A percentile compares a stretch with the other conserved stretches of the same genome.
These are phyloP conservation scores for Pseudisothecium myosuroides DNA, from an alignment of 225 moss, liverwort and hornwort species.

Conservation along the genomic window DNA sequence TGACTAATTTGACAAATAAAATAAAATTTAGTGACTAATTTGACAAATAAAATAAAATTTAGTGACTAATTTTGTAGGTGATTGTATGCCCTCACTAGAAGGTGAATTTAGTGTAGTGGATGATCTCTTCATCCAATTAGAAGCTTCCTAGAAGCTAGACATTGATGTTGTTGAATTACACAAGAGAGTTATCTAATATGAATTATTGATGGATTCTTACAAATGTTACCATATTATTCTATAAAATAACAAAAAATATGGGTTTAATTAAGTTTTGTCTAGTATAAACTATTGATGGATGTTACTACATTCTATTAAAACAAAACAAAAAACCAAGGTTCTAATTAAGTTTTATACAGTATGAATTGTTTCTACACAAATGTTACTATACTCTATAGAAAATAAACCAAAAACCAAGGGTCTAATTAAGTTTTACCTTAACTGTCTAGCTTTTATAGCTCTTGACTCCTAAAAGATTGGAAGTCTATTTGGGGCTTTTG, in stretches of 20 bases:
- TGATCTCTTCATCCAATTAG: background rate
- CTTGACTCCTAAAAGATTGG: accelerated
- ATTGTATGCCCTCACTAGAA: background rate
- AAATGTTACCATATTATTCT: background rate
- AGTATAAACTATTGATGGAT: background rate
- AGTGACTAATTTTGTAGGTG: background rate
- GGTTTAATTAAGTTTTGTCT: background rate
- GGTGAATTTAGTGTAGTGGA: background rate
- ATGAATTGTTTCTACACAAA: background rate
- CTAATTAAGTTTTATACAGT: background rate
- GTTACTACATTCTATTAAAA: no score
- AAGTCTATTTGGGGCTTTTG: background rate
- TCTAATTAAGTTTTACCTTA: background rate
- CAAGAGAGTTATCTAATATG: background rate
- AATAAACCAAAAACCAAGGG: background rate
- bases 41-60: background rate
- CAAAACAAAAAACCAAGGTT: no score
- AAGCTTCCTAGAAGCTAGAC: background rate
- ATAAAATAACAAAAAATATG: no score
- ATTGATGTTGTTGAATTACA: background rate
- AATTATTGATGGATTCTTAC: background rate
- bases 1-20: background rate
- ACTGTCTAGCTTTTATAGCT: no score
- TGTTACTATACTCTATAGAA: background rate
- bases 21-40: background rate